Percentiles rank a stretch among this genome's conserved stretches.
phyloP scores from a whole-genome alignment of 2,329 filamentous ascomycete species.

The Fusarium falciforme region DNA sequence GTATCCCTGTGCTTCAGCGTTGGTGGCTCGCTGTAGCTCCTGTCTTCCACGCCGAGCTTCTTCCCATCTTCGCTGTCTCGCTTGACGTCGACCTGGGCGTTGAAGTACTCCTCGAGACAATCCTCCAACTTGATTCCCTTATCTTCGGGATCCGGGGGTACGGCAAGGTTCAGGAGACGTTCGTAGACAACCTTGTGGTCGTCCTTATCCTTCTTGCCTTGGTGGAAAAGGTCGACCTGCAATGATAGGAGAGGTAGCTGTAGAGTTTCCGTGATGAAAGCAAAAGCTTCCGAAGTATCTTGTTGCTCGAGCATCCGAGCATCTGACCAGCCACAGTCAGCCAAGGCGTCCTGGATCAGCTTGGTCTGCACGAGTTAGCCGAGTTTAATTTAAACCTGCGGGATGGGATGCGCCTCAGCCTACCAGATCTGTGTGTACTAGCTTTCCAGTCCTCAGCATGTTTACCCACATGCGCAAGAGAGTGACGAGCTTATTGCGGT shows the following conservation, averaged over 20 bases:
- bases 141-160: slow-evolving; percentile 80
- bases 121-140: slow-evolving; percentile 85
- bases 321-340: slow-evolving; percentile 89
- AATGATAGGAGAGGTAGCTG: slow-evolving; percentile 88
- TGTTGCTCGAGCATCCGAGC: slow-evolving; percentile 84
- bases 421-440: slow-evolving; percentile 89
- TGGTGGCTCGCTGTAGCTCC: slow-evolving; percentile 36
- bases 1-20: slow-evolving; percentile 47
- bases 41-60: slow-evolving; percentile 48
- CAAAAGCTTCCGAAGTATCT: slow-evolving; percentile 95
- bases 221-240: slow-evolving; percentile 95
- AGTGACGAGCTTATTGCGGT: slow-evolving; percentile 78
- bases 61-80: slow-evolving; percentile 74
- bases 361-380: slow-evolving; percentile 70
- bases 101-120: slow-evolving; percentile 94
- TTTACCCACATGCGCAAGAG: slow-evolving; percentile 93
- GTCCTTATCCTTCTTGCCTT: slow-evolving; percentile 84
- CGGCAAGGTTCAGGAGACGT: slow-evolving; percentile 87
- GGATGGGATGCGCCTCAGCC: slow-evolving; percentile 37
- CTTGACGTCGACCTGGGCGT: slow-evolving; percentile 89
- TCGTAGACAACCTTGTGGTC: slow-evolving; percentile 97
- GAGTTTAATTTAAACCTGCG: neutral
- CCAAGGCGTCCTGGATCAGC: slow-evolving; percentile 83
- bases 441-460: slow-evolving; percentile 82
- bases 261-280: slow-evolving; percentile 90